Evolutionary conservation across 2,329 filamentous ascomycete genomes (phyloP).

Genomic region (Cryphonectria carpinicola): DNA sequence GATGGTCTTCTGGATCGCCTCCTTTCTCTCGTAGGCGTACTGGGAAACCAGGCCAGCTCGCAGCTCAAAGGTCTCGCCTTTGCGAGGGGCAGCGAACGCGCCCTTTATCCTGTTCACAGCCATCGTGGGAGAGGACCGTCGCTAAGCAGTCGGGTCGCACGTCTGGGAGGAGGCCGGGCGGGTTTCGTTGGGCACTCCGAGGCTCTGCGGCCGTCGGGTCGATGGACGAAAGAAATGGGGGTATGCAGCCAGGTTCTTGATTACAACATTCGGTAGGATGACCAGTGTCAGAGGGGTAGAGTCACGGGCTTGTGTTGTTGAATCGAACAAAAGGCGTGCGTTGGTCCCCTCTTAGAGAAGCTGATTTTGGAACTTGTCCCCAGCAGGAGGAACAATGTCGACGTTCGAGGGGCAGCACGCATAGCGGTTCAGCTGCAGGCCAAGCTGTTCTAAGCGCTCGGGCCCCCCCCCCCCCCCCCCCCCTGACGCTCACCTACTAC

Average conservation of each 20-base stretch:
- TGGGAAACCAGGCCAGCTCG: constrained; percentile 94
- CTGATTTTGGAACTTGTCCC: constrained; percentile 10
- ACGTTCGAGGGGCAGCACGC: constrained; percentile 29
- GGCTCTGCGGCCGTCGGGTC: constrained; percentile 9
- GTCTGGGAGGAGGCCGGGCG: constrained; percentile 33
- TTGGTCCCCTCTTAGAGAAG: not conserved
- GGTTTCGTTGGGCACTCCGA: constrained; percentile 32
- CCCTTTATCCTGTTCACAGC: constrained; percentile 95
- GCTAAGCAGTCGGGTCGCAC: constrained; percentile 7
- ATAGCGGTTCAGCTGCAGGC: constrained; percentile 22
- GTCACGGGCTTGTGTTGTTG: not conserved
- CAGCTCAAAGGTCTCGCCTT: constrained; percentile 98
- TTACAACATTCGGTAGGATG: constrained; percentile 18
- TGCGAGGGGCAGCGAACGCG: constrained; percentile 89
- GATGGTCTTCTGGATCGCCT: constrained; percentile 99
- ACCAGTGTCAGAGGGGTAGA: not conserved
- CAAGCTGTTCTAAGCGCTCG: constrained; percentile 29
- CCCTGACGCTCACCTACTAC: constrained; percentile 12
- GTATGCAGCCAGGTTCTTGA: not conserved
- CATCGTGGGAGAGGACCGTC: constrained; percentile 57
- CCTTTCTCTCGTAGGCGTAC: constrained; percentile 98
- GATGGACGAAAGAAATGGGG: constrained; percentile 1
- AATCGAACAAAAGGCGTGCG: not conserved
- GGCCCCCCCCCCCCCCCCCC: constrained; percentile 16
- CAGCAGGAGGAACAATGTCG: not conserved